phyloP scores from a whole-genome alignment of 1,284 basidiomycete genomes.

The Singerocomus rubriflavus region DNA sequence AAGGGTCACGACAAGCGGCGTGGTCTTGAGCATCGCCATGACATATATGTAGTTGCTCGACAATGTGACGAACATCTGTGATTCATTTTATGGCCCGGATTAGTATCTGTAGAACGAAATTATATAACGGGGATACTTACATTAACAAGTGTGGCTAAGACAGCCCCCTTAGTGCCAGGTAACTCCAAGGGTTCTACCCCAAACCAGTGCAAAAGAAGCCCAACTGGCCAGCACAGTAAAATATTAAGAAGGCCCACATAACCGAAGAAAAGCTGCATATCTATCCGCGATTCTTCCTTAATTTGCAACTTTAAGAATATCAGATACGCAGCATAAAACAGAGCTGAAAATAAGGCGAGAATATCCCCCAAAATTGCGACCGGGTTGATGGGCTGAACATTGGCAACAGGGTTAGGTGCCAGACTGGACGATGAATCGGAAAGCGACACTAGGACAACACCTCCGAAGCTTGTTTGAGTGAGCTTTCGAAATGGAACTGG shows the following conservation, averaged over 20 bases:
- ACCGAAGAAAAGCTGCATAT: slow-evolving; percentile 93
- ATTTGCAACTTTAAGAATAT: slow-evolving; percentile 89
- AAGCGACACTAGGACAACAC: slow-evolving; percentile 83
- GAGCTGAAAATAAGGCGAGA: slow-evolving; percentile 77
- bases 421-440: slow-evolving; percentile 55
- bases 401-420: slow-evolving; percentile 13
- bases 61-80: slow-evolving; percentile 81
- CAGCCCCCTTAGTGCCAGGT: slow-evolving; percentile 59
- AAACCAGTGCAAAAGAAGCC: slow-evolving; percentile 74
- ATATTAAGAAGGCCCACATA: slow-evolving; percentile 93
- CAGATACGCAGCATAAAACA: slow-evolving; percentile 92
- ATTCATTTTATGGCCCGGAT: not conserved
- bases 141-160: slow-evolving; percentile 74
- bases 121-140: slow-evolving; percentile 39
- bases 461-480: slow-evolving; percentile 62
- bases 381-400: slow-evolving; percentile 21
- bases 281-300: slow-evolving; percentile 77
- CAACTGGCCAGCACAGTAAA: slow-evolving; percentile 77
- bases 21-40: slow-evolving; percentile 95
- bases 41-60: slow-evolving; percentile 88
- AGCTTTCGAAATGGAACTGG: not conserved
- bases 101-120: not conserved
- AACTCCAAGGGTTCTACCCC: slow-evolving; percentile 76
- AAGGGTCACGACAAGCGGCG: slow-evolving; percentile 89
- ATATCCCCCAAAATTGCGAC: slow-evolving; percentile 66